Evolutionary conservation across 2,329 filamentous ascomycete genomes (phyloP).

Genomic region (Nothopassalora personata): DNA sequence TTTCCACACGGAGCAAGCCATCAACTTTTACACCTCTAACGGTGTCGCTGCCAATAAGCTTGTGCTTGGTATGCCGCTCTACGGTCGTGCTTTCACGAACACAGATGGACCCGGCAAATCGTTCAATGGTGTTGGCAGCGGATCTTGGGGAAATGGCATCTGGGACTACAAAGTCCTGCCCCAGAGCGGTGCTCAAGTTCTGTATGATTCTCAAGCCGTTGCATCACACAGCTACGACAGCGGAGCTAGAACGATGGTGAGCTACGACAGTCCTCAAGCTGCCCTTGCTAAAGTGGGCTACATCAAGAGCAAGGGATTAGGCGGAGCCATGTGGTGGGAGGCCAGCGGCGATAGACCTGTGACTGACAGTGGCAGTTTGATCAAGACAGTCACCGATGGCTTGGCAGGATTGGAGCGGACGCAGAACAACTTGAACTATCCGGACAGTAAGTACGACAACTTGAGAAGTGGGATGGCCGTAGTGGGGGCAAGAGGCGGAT

Average conservation of each 20-base stretch:
- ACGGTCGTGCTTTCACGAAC: slow-evolving; percentile 75
- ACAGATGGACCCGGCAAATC: slow-evolving; percentile 68
- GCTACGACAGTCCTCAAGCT: slow-evolving; percentile 65
- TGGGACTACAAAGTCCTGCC: slow-evolving; percentile 87
- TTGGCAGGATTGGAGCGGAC: slow-evolving; percentile 43
- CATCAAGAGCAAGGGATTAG: slow-evolving; percentile 61
- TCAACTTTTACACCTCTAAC: slow-evolving; percentile 62
- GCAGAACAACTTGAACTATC: slow-evolving; percentile 48
- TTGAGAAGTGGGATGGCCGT: slow-evolving; percentile 38
- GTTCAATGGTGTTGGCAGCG: slow-evolving; percentile 67
- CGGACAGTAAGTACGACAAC: slow-evolving; percentile 52
- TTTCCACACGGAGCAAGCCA: slow-evolving; percentile 66
- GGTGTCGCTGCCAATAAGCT: slow-evolving; percentile 64
- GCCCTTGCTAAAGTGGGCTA: slow-evolving; percentile 65
- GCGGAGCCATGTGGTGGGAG: slow-evolving; percentile 98
- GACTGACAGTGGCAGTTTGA: slow-evolving; percentile 53
- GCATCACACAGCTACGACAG: slow-evolving; percentile 75
- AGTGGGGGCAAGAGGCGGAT: not conserved
- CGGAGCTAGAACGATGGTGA: slow-evolving; percentile 60
- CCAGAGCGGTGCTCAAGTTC: slow-evolving; percentile 58
- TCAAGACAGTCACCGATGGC: slow-evolving; percentile 35
- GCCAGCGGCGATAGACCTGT: slow-evolving; percentile 69
- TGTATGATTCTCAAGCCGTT: slow-evolving; percentile 57
- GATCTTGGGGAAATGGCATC: slow-evolving; percentile 77
- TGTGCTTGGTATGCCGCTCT: slow-evolving; percentile 84